Conservation (phyloP, 2,329 filamentous ascomycete genomes). For the Trichoderma aggressivum region DNA sequence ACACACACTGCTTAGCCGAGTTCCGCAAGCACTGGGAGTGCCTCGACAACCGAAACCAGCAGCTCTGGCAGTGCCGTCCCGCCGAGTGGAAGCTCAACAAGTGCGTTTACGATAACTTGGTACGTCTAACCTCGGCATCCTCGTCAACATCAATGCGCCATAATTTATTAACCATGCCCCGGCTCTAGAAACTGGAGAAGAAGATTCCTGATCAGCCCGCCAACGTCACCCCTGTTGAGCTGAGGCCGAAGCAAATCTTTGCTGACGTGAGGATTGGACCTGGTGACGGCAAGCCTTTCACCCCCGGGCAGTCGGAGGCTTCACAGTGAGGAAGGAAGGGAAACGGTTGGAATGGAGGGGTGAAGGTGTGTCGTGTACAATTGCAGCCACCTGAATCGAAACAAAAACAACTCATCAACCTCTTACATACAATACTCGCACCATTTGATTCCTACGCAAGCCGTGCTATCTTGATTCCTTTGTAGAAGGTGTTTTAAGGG, state of each 20-base stretch:
- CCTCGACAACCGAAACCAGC: slow-evolving; percentile 95
- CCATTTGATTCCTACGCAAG: neutral
- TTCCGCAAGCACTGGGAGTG: slow-evolving; percentile 95
- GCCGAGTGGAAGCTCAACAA: slow-evolving; percentile 87
- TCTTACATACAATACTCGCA: neutral
- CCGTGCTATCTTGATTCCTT: neutral
- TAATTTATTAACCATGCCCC: neutral
- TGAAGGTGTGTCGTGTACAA: slow-evolving; percentile 29
- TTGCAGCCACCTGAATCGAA: slow-evolving; percentile 29
- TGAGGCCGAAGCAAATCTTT: slow-evolving; percentile 63
- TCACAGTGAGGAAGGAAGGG: slow-evolving; percentile 36
- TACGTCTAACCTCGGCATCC: slow-evolving; percentile 50
- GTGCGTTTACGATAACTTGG: slow-evolving; percentile 94
- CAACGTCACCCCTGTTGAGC: slow-evolving; percentile 69
- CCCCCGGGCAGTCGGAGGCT: slow-evolving; percentile 33
- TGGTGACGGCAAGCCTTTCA: slow-evolving; percentile 43
- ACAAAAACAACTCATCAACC: slow-evolving; percentile 16
- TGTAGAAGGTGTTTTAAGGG: neutral
- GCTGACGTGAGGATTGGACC: slow-evolving; percentile 49
- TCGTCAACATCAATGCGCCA: neutral
- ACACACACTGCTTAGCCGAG: slow-evolving; percentile 85
- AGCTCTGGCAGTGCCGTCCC: slow-evolving; percentile 91
- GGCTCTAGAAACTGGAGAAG: slow-evolving; percentile 73
- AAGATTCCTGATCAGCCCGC: slow-evolving; percentile 70
- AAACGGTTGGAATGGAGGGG: slow-evolving; percentile 23